phyloP scores from a whole-genome alignment of 306 rosid genomes.

The Castanospermum australe region DNA sequence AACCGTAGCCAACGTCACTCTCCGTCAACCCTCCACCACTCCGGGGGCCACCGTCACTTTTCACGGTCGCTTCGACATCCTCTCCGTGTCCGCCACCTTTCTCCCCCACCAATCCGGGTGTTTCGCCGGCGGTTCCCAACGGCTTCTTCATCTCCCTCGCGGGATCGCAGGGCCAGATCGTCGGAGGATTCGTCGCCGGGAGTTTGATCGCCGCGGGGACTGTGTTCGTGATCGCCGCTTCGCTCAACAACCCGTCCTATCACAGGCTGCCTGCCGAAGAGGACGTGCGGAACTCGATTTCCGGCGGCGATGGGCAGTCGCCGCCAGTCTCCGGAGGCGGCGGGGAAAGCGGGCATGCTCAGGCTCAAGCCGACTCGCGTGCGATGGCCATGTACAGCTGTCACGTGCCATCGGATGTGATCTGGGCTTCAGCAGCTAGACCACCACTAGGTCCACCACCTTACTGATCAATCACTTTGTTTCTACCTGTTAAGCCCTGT shows the following conservation, averaged over 20 bases:
- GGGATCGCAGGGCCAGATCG: constrained; percentile 95
- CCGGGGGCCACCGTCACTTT: constrained; percentile 79
- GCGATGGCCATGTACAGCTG: constrained; percentile 76
- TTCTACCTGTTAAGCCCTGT: background rate
- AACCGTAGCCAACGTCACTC: constrained; percentile 72
- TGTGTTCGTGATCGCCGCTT: constrained; percentile 68
- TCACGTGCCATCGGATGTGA: constrained; percentile 69
- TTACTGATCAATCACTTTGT: constrained; percentile 35
- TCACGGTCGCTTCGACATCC: constrained; percentile 90
- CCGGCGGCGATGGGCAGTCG: constrained; percentile 52
- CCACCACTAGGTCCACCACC: constrained; percentile 69
- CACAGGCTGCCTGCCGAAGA: constrained; percentile 72
- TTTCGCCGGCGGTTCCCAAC: constrained; percentile 38
- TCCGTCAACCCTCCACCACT: constrained; percentile 78
- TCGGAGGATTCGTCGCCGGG: constrained; percentile 81
- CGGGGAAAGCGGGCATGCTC: constrained; percentile 58
- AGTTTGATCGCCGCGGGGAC: constrained; percentile 65
- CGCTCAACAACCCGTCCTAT: constrained; percentile 73
- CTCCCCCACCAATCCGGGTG: constrained; percentile 37
- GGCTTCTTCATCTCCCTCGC: constrained; percentile 84
- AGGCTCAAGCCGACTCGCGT: constrained; percentile 52
- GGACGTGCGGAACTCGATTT: constrained; percentile 36
- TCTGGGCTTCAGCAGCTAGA: constrained; percentile 87
- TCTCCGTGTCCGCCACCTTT: constrained; percentile 79
- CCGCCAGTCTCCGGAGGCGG: constrained; percentile 47